Evolutionary conservation across 2,329 filamentous ascomycete genomes (phyloP).

Genomic region (Sphaerulina populicola): DNA sequence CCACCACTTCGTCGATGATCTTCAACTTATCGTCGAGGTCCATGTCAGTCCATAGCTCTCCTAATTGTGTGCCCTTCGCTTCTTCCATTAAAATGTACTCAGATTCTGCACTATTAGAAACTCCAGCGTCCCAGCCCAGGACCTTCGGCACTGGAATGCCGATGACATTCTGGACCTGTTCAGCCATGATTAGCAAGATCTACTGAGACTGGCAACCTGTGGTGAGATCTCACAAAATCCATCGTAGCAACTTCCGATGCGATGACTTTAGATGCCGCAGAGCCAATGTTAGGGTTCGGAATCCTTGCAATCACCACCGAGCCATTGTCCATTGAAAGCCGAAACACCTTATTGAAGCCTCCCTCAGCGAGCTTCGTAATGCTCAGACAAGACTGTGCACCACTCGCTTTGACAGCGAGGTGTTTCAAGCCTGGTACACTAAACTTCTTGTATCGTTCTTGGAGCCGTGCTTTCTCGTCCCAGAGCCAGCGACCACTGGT

Average conservation of each 20-base stretch:
- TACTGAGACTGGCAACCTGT: too few species aligned
- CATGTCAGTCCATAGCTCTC: constrained; percentile 27
- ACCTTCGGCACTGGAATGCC: constrained; percentile 23
- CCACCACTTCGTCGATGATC: constrained; percentile 32
- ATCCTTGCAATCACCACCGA: constrained; percentile 11
- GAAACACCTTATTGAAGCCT: constrained; percentile 25
- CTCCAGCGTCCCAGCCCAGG: constrained; percentile 19
- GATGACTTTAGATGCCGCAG: neutral
- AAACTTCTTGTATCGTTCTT: constrained; percentile 31
- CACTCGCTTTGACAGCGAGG: constrained; percentile 28
- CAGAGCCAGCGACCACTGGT: constrained; percentile 33
- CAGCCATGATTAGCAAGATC: too few species aligned
- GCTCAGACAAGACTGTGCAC: constrained; percentile 29
- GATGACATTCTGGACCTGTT: neutral
- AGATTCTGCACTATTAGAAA: constrained; percentile 21
- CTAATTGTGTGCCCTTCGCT: constrained; percentile 27
- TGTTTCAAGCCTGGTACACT: constrained; percentile 32
- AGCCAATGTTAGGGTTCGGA: constrained; percentile 27
- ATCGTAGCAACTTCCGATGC: constrained; percentile 11
- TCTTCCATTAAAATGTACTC: constrained; percentile 31
- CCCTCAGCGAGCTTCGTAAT: constrained; percentile 31
- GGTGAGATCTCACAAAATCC: neutral
- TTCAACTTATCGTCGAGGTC: constrained; percentile 22
- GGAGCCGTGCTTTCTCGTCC: constrained; percentile 32
- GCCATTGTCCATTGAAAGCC: constrained; percentile 24